Conservation (phyloP, 2,329 filamentous ascomycete species). For the Cladosporium sphaerospermum region DNA sequence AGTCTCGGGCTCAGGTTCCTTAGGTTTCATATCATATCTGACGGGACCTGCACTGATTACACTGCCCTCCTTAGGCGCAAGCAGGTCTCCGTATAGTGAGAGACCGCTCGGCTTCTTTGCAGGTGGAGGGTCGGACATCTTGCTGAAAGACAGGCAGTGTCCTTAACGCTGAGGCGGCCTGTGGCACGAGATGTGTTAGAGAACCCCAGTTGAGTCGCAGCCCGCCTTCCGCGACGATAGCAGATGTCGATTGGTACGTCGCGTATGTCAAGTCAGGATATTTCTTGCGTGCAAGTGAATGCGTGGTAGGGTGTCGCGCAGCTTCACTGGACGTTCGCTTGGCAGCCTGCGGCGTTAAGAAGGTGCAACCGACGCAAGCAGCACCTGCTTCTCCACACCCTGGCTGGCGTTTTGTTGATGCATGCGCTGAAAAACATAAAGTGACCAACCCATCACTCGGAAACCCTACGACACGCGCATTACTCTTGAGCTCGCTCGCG, state of each 20-base stretch:
- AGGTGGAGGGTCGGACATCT: conserved; percentile 8
- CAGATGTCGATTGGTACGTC: too few species aligned
- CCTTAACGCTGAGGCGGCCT: not conserved
- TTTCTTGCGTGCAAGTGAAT: not conserved
- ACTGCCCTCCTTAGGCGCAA: conserved; percentile 50
- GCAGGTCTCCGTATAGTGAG: conserved; percentile 79
- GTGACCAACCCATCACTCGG: not conserved
- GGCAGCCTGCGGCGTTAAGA: not conserved
- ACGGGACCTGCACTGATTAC: conserved; percentile 75
- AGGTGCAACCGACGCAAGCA: not conserved
- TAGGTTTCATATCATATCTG: conserved; percentile 61
- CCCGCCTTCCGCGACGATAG: too few species aligned
- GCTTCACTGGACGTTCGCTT: not conserved
- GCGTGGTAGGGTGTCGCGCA: not conserved
- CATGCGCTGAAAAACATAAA: conserved; percentile 9
- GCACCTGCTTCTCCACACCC: conserved; percentile 7
- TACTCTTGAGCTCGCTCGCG: not conserved
- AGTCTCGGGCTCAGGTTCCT: conserved; percentile 44
- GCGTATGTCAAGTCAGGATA: not conserved
- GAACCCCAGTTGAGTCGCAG: too few species aligned
- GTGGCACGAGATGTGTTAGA: too few species aligned
- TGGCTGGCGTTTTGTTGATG: conserved; percentile 8
- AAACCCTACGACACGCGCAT: not conserved
- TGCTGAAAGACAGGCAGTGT: not conserved
- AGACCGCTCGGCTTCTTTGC: conserved; percentile 32